Percentiles rank a stretch among this genome's conserved stretches.
These are phyloP conservation scores for Vigna nakashimae DNA, from an alignment of 306 rosid species.

Conservation along the genomic window DNA sequence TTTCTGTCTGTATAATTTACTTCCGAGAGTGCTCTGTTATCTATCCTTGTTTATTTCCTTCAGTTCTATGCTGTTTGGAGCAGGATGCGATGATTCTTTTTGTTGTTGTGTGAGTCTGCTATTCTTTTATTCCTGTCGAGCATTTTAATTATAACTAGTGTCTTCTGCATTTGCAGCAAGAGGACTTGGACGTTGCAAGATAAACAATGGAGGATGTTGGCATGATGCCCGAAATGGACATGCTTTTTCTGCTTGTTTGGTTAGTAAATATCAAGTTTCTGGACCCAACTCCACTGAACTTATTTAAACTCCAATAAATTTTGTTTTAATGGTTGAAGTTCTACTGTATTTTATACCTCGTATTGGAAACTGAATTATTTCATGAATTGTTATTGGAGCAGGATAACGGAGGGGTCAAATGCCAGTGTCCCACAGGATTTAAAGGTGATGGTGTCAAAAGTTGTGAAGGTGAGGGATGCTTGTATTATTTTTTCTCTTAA, in stretches of 20 bases:
- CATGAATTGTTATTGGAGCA: constrained; percentile 43
- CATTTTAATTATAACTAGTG: constrained; percentile 34
- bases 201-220: constrained; percentile 96
- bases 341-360: constrained; percentile 19
- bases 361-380: constrained; percentile 29
- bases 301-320: background rate
- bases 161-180: constrained; percentile 67
- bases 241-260: constrained; percentile 84
- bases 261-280: constrained; percentile 49
- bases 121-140: constrained; percentile 1
- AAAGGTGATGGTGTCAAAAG: constrained; percentile 84
- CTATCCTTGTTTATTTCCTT: constrained; percentile 28
- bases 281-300: constrained; percentile 3
- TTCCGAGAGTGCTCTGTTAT: constrained; percentile 6
- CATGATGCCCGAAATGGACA: constrained; percentile 75
- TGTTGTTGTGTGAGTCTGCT: constrained; percentile 2
- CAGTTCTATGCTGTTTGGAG: constrained; percentile 27
- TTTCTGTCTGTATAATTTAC: constrained; percentile 25
- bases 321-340: constrained; percentile 6
- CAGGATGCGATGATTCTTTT: constrained; percentile 12
- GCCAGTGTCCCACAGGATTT: constrained; percentile 86
- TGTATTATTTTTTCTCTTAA: background rate
- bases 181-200: constrained; percentile 91
- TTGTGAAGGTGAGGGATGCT: constrained; percentile 70
- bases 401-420: constrained; percentile 78